Evolutionary conservation across 306 rosid genomes (phyloP).

Genomic region (Cucumis sativus): DNA sequence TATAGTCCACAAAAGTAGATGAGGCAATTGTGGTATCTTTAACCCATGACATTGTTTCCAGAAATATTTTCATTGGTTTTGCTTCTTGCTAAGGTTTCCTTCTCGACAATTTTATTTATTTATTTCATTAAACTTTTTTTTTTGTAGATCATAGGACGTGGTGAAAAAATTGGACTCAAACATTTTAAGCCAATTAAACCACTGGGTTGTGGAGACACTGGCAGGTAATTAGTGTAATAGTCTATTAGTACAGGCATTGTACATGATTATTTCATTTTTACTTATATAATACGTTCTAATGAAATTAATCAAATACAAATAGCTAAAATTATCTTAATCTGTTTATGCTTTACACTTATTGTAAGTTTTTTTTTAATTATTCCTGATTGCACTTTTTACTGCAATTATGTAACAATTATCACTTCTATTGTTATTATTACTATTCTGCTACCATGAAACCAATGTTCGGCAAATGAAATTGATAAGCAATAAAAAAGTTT

Average conservation of each 20-base stretch:
- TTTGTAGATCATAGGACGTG: constrained; percentile 41
- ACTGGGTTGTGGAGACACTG: constrained; percentile 94
- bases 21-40: background rate
- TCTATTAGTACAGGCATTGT: background rate
- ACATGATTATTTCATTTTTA: background rate
- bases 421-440: background rate
- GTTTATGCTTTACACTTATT: background rate
- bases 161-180: constrained; percentile 60
- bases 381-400: background rate
- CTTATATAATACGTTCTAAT: background rate
- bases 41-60: background rate
- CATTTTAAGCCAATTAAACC: constrained; percentile 85
- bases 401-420: background rate
- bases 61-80: background rate
- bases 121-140: background rate
- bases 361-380: background rate
- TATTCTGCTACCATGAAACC: background rate
- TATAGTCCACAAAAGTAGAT: background rate
- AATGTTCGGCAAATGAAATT: background rate
- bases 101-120: background rate
- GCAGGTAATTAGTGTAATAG: constrained; percentile 43
- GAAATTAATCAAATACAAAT: background rate
- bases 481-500: background rate
- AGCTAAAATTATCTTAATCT: background rate
- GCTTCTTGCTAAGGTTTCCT: background rate